A percentile compares a stretch with the other conserved stretches of the same genome.
Evolutionary conservation across 371 early-diverging fungal species (phyloP).

Genomic region (Mortierella sp.): DNA sequence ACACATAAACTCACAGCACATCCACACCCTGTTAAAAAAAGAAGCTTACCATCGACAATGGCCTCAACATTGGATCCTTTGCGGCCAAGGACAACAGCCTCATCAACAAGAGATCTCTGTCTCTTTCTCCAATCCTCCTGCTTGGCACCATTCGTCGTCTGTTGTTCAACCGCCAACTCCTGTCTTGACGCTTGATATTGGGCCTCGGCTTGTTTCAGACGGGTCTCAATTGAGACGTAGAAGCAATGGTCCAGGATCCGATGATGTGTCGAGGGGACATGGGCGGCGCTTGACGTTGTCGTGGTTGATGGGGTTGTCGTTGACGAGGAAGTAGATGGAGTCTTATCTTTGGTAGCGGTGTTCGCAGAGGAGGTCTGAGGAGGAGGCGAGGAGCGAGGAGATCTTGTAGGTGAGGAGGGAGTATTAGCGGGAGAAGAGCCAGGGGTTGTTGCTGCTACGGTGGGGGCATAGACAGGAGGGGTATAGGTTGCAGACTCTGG

Average conservation of each 20-base stretch:
- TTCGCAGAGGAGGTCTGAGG: constrained; percentile 8
- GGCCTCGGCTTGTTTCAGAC: constrained; percentile 65
- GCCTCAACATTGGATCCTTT: constrained; percentile 56
- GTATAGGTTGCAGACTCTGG: constrained; percentile 47
- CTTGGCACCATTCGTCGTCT: constrained; percentile 11
- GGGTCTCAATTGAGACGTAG: constrained; percentile 71
- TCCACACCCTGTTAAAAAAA: neutral
- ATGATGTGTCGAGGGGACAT: constrained; percentile 67
- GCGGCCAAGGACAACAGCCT: constrained; percentile 55
- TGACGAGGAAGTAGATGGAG: neutral
- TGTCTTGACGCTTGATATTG: constrained; percentile 52
- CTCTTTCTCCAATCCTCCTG: constrained; percentile 47
- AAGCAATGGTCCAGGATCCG: constrained; percentile 74
- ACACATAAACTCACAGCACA: neutral
- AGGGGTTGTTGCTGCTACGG: constrained; percentile 4
- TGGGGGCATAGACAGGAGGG: constrained; percentile 19
- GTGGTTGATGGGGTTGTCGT: neutral
- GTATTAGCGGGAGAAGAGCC: constrained; percentile 8
- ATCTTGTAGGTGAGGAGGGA: constrained; percentile 35
- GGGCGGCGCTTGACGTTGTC: neutral
- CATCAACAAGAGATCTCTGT: constrained; percentile 50
- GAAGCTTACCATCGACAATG: constrained; percentile 49
- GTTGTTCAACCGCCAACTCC: constrained; percentile 38
- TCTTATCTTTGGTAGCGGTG: neutral
- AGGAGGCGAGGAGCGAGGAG: constrained; percentile 36